A percentile compares a stretch with the other conserved stretches of the same genome.
These are phyloP conservation scores for Gracilaria domingensis DNA, from an alignment of 23 red algal species.

Conservation along the genomic window DNA sequence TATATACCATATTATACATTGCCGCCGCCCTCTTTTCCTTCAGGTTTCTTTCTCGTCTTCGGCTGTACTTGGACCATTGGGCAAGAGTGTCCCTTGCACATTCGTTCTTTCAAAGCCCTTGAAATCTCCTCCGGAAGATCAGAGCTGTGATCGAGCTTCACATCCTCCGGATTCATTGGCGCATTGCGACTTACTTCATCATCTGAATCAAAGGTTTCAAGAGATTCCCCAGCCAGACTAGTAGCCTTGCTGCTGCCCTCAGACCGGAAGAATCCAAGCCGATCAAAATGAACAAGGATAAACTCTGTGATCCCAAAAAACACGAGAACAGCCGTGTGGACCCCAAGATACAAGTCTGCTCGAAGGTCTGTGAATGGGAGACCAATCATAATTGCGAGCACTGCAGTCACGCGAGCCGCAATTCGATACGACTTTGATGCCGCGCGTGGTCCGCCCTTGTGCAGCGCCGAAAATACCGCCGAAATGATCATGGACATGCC, in stretches of 20 bases:
- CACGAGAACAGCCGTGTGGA: slow-evolving; percentile 39
- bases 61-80: slow-evolving; percentile 1
- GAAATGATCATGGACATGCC: slow-evolving; percentile 50
- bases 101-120: background rate
- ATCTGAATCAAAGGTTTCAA: slow-evolving; percentile 14
- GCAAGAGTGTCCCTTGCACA: background rate
- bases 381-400: slow-evolving; percentile 35
- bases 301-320: slow-evolving; percentile 41
- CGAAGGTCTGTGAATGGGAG: slow-evolving; percentile 50
- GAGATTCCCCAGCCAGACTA: background rate
- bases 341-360: slow-evolving; percentile 25
- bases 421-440: slow-evolving; percentile 47
- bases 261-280: slow-evolving; percentile 68
- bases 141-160: background rate
- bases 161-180: background rate
- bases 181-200: background rate
- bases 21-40: background rate
- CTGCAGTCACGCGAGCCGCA: background rate
- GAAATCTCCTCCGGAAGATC: slow-evolving; percentile 24
- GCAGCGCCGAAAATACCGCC: slow-evolving; percentile 29
- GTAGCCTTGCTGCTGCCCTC: slow-evolving; percentile 13
- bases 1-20: background rate
- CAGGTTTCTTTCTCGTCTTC: background rate
- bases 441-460: slow-evolving; percentile 66
- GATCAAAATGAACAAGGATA: slow-evolving; percentile 62